phyloP scores from a whole-genome alignment of 768 basidiomycete species.

The Dacryopinax spathularia region DNA sequence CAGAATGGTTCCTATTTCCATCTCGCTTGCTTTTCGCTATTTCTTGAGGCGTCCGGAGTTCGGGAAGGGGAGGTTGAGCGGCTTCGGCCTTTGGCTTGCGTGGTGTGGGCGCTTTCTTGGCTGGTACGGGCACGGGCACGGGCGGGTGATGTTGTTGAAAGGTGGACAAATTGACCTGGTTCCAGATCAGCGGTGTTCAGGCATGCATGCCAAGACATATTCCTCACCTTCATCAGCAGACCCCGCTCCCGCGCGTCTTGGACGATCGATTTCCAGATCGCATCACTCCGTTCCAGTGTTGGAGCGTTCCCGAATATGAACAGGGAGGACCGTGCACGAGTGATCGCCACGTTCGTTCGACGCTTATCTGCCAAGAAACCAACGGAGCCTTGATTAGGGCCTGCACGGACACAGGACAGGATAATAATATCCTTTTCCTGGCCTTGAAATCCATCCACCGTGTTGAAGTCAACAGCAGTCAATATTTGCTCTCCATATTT shows the following conservation, averaged over 20 bases:
- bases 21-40: neutral
- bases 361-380: conserved; percentile 84
- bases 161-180: conserved; percentile 9
- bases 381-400: conserved; percentile 63
- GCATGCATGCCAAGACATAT: neutral
- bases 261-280: conserved; percentile 65
- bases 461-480: conserved; percentile 77
- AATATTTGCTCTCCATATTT: conserved; percentile 60
- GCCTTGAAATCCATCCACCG: conserved; percentile 97
- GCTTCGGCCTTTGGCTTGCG: neutral
- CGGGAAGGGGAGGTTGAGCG: neutral
- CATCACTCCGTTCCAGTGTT: conserved; percentile 76
- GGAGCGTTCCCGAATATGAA: conserved; percentile 85
- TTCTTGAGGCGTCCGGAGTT: neutral
- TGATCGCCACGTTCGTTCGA: conserved; percentile 97
- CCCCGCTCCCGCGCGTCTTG: conserved; percentile 55
- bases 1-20: neutral
- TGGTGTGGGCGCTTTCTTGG: neutral
- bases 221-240: conserved; percentile 51
- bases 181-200: too few relatives aligned
- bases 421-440: conserved; percentile 99
- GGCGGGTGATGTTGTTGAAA: conserved; percentile 7
- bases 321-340: conserved; percentile 86
- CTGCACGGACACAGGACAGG: conserved; percentile 88
- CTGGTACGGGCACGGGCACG: conserved; percentile 5